phyloP scores from a whole-genome alignment of 768 basidiomycete genomes.

The Collybiopsis confluens region DNA sequence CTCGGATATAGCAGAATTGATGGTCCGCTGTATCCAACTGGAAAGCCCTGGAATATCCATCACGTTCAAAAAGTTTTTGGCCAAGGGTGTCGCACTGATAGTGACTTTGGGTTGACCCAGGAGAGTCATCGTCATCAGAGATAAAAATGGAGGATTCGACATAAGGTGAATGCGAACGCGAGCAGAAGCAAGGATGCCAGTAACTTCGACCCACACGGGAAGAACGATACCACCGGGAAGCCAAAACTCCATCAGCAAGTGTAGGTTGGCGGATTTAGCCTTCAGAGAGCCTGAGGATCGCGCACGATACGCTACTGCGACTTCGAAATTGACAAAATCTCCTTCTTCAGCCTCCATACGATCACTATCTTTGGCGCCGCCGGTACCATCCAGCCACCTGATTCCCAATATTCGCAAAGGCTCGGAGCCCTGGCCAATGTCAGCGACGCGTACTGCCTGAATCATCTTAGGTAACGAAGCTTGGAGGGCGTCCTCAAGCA shows the following conservation, averaged over 20 bases:
- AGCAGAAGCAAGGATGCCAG: conserved; percentile 57
- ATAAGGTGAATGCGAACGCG: conserved; percentile 71
- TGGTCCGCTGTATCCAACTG: conserved; percentile 61
- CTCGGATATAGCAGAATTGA: conserved; percentile 56
- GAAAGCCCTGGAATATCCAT: conserved; percentile 73
- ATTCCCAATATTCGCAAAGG: conserved; percentile 68
- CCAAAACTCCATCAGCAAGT: conserved; percentile 69
- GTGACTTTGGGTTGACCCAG: conserved; percentile 68
- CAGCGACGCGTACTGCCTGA: conserved; percentile 64
- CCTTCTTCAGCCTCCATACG: conserved; percentile 16
- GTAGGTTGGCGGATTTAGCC: conserved; percentile 51
- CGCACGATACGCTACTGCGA: conserved; percentile 66
- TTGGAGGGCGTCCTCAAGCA: conserved; percentile 58
- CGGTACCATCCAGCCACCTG: conserved; percentile 38
- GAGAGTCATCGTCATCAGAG: conserved; percentile 49
- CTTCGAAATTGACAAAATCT: conserved; percentile 62
- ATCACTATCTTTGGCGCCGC: not conserved
- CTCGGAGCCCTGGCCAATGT: conserved; percentile 66
- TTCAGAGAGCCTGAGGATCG: conserved; percentile 32
- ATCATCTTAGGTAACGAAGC: conserved; percentile 45
- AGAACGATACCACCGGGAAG: conserved; percentile 30
- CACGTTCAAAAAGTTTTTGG: conserved; percentile 63
- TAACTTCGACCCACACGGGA: conserved; percentile 54
- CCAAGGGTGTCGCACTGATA: conserved; percentile 61
- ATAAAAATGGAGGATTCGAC: conserved; percentile 60